A percentile compares a stretch with the other conserved stretches of the same genome.
phyloP scores from a whole-genome alignment of 1,284 basidiomycete species.

The Ceratobasidium theobromae region DNA sequence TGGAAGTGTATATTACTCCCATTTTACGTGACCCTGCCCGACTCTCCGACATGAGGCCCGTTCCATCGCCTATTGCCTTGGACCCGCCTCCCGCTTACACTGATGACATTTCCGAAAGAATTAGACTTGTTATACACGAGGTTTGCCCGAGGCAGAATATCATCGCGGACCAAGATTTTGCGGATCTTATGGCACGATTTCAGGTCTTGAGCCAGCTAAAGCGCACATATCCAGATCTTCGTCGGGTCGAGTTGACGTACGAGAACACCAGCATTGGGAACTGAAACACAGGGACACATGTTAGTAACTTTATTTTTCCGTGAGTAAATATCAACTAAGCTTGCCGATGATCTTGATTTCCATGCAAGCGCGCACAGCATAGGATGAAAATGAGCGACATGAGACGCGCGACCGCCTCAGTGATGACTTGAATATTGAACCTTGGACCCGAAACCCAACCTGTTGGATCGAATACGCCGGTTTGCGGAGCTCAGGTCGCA shows the following conservation, averaged over 20 bases:
- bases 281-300: constrained; percentile 10
- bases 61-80: not conserved
- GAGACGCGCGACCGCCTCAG: constrained; percentile 4
- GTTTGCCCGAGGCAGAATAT: constrained; percentile 19
- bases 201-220: constrained; percentile 8
- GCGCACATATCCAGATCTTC: constrained; percentile 22
- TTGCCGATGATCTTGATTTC: constrained; percentile 21
- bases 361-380: not conserved
- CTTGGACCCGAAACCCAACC: not conserved
- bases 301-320: not conserved
- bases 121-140: constrained; percentile 25
- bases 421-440: constrained; percentile 1
- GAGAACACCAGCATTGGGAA: not conserved
- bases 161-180: constrained; percentile 7
- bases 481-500: constrained; percentile 17
- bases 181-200: constrained; percentile 19
- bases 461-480: not conserved
- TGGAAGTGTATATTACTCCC: not conserved
- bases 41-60: constrained; percentile 9
- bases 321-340: constrained; percentile 8
- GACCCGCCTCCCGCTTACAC: constrained; percentile 20
- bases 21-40: constrained; percentile 14
- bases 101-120: constrained; percentile 22
- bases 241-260: constrained; percentile 17
- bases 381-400: not conserved